Evolutionary conservation across 176 grass and related monocot species (phyloP), one percentile per base, ranked within the genome.

Genomic region (Musa itinerans): DNA sequence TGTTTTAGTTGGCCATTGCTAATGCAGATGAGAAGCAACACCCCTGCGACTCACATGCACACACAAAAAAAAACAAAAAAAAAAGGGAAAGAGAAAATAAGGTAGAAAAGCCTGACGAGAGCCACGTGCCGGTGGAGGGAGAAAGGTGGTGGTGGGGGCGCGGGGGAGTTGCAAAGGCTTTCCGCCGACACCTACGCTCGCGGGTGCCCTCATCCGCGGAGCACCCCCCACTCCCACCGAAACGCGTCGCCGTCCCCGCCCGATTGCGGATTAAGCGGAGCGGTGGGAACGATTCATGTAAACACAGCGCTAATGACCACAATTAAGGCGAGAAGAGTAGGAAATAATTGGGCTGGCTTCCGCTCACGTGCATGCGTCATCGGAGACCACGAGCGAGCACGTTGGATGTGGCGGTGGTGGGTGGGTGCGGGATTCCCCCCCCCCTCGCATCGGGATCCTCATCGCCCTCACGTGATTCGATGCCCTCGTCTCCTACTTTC

Each of bases 381-480:
- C 68, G 17, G 9, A 53, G 34, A 0, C 90, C 93, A 89, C 90
- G 86, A 85, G 81, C 52, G 27, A 52, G 72, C 94, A 98, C 86
- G 95, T 91, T 86, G 71, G 71, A 56, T 77, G 68, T 24, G 21
- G 71, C 54, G 71, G 78, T 43, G 34, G 34, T 89, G 89, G 79
- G 87, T 16, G 80, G 69, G 75, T 67, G 78, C 3, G 29, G 34
- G 34, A 43, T 43, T 43, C 3, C 34, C 21, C 54, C 3, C 34
- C 21, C 54, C 63, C 48, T 2, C 17, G 23, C 92, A 83, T 89
- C 88, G 90, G 95, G 88, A 93, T 91, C 84, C 91, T 81, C 84
- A 83, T 82, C 79, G n/a, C 80, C 1, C 49, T 90, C 96, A 95
- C 89, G 86, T 99, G 96, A 99, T 86, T 85, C 84, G 84, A 93